Evolutionary conservation across 2,329 filamentous ascomycete genomes (phyloP).

Genomic region (Aspergillus transmontanensis): DNA sequence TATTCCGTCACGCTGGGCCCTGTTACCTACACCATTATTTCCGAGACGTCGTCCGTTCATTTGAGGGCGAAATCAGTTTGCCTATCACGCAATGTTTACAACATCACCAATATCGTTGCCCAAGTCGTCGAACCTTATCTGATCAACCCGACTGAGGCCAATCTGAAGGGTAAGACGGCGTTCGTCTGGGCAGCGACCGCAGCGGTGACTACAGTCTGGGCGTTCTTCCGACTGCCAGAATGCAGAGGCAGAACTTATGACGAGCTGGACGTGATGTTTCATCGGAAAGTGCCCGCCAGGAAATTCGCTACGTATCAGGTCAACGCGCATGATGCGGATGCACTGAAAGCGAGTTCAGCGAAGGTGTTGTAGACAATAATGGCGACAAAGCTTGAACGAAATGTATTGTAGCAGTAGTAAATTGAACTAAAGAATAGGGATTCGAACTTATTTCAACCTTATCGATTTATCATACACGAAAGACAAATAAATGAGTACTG

Average conservation of each 20-base stretch:
- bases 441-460: background rate
- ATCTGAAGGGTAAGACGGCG: conserved; percentile 42
- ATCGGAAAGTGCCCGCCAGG: conserved; percentile 37
- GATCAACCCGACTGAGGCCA: conserved; percentile 37
- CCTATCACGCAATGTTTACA: conserved; percentile 53
- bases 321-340: conserved; percentile 8
- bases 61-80: conserved; percentile 59
- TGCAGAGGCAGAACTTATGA: conserved; percentile 41
- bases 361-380: background rate
- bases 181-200: conserved; percentile 45
- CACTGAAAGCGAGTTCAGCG: background rate
- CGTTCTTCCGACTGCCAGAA: conserved; percentile 44
- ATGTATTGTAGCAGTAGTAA: background rate
- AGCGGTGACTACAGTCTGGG: conserved; percentile 34
- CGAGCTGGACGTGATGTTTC: conserved; percentile 47
- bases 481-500: background rate
- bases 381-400: background rate
- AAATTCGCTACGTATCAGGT: conserved; percentile 29
- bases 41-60: conserved; percentile 55
- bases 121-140: conserved; percentile 41
- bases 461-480: background rate
- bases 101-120: conserved; percentile 50
- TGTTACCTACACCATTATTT: conserved; percentile 54
- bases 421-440: no score
- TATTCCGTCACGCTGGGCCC: conserved; percentile 59